Evolutionary conservation across 2,329 filamentous ascomycete species (phyloP).

Genomic region (Fusarium sp.): DNA sequence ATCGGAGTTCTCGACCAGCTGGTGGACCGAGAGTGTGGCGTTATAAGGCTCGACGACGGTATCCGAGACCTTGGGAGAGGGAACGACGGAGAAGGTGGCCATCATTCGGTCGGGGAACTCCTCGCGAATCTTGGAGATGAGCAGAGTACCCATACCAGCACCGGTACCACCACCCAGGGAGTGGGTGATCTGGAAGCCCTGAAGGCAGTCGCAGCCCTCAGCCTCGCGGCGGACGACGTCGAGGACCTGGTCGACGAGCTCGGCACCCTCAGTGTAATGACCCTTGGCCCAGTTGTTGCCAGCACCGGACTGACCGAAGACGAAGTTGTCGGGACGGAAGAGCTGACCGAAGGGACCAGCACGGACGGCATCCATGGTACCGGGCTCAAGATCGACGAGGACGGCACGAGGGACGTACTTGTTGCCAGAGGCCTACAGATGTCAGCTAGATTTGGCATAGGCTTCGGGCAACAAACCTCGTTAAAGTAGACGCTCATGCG

Average conservation of each 20-base stretch:
- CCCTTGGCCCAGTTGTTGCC: constrained; percentile 99
- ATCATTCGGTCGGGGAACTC: constrained; percentile 99
- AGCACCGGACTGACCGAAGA: constrained; percentile 99
- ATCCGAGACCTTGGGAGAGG: constrained; percentile 99
- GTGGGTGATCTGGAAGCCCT: constrained; percentile 99
- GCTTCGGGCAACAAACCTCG: constrained; percentile 59
- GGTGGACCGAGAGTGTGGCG: constrained; percentile 97
- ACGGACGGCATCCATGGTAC: constrained; percentile 99
- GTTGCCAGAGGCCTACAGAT: constrained; percentile 85
- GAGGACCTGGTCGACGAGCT: constrained; percentile 97
- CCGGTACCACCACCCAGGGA: constrained; percentile 99
- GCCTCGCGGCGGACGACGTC: constrained; percentile 99
- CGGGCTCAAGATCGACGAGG: constrained; percentile 98
- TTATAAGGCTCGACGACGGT: constrained; percentile 99
- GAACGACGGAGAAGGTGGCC: constrained; percentile 99
- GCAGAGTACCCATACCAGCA: constrained; percentile 99
- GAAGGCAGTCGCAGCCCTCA: constrained; percentile 98
- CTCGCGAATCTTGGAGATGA: constrained; percentile 99
- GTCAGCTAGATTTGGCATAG: constrained; percentile 22
- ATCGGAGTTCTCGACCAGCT: constrained; percentile 99
- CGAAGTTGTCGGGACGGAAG: constrained; percentile 99
- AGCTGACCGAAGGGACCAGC: constrained; percentile 98
- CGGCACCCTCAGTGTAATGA: constrained; percentile 99
- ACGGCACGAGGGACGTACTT: constrained; percentile 99
- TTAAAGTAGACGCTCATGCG: constrained; percentile 99